Evolutionary conservation across 1,139 yeast species (phyloP).

Genomic region (Tardiomyces blankii): DNA sequence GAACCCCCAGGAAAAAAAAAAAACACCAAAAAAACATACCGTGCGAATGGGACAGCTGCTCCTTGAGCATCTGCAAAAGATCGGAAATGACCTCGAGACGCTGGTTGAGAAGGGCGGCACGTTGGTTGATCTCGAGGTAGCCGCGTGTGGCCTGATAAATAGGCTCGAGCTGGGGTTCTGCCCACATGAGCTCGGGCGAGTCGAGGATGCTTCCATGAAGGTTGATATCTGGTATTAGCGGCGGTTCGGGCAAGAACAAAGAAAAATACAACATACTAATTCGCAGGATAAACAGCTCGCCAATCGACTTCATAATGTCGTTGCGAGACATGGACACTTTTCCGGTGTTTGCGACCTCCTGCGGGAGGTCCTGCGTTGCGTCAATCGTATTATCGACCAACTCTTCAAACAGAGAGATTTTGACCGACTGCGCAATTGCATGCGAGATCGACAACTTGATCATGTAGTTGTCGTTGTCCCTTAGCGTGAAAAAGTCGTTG

Average conservation of each 20-base stretch:
- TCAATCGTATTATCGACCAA: slow-evolving; percentile 92
- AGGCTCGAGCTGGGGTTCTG: slow-evolving; percentile 95
- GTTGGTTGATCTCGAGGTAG: slow-evolving; percentile 83
- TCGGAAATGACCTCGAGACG: slow-evolving; percentile 89
- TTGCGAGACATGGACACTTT: slow-evolving; percentile 90
- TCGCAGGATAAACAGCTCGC: slow-evolving; percentile 83
- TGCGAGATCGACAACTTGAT: slow-evolving; percentile 79
- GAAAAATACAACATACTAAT: slow-evolving; percentile 35
- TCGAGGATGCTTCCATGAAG: slow-evolving; percentile 92
- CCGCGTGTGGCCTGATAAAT: slow-evolving; percentile 95
- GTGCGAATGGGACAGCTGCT: slow-evolving; percentile 82
- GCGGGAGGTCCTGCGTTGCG: slow-evolving; percentile 94
- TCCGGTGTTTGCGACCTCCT: slow-evolving; percentile 88
- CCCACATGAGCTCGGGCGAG: slow-evolving; percentile 97
- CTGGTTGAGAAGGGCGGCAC: slow-evolving; percentile 82
- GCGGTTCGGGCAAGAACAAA: slow-evolving; percentile 1
- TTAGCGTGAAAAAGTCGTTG: slow-evolving; percentile 83
- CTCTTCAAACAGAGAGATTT: slow-evolving; percentile 89
- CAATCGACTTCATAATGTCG: slow-evolving; percentile 93
- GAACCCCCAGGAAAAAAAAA: no score
- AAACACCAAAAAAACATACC: slow-evolving; percentile 20
- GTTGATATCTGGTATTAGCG: slow-evolving; percentile 37
- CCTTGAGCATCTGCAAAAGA: slow-evolving; percentile 88
- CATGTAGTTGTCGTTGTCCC: slow-evolving; percentile 89
- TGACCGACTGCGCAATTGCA: slow-evolving; percentile 87